phyloP scores from a whole-genome alignment of 2,329 filamentous ascomycete species.

The Colletotrichum sp. region DNA sequence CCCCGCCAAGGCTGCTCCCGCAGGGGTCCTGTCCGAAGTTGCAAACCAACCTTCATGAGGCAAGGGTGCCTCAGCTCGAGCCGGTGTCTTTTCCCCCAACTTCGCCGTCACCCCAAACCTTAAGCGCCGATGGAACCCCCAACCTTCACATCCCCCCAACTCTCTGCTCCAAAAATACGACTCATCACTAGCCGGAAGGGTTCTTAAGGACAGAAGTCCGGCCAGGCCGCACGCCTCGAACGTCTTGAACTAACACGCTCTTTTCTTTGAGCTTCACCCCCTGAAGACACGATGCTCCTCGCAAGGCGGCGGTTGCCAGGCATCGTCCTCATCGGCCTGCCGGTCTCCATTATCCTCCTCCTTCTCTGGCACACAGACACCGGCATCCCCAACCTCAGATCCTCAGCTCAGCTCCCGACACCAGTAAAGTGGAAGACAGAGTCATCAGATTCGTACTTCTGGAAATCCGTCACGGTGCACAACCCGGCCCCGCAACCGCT shows the following conservation, averaged over 20 bases:
- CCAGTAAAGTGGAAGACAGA: background rate
- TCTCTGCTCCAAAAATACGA: background rate
- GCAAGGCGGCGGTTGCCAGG: background rate
- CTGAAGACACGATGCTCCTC: background rate
- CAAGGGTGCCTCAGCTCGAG: background rate
- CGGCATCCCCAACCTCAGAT: background rate
- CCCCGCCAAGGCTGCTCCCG: background rate
- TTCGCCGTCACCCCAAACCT: background rate
- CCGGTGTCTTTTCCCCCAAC: background rate
- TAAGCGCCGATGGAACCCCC: background rate
- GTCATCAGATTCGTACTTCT: slow-evolving; percentile 5
- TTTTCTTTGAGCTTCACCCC: rapidly evolving
- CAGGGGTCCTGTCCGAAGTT: background rate
- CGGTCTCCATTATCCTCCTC: slow-evolving; percentile 2
- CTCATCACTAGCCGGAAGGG: background rate
- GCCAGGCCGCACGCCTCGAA: slow-evolving; percentile 32
- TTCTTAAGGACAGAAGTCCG: background rate
- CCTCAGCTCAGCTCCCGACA: background rate
- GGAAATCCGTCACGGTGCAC: slow-evolving; percentile 24
- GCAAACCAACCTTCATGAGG: background rate
- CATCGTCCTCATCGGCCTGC: background rate
- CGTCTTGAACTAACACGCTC: background rate
- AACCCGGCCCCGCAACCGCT: slow-evolving; percentile 26
- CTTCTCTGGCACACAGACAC: slow-evolving; percentile 3
- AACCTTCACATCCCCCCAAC: background rate